These are phyloP conservation scores for Kingdonia uniflora DNA, from an alignment of 164 flowering plant genomes.

Conservation along the genomic window DNA sequence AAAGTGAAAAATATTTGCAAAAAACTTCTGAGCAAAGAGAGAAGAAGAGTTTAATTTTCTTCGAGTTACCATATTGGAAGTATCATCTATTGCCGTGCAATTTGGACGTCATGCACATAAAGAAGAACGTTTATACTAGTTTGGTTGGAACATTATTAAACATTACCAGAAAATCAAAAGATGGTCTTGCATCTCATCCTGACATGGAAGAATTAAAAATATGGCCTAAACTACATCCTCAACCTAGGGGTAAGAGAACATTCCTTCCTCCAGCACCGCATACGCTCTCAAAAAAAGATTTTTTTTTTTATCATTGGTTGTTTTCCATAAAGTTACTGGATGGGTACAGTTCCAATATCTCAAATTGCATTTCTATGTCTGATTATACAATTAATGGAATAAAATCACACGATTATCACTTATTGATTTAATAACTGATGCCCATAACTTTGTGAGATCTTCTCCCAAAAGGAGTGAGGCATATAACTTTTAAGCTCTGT, in stretches of 20 bases:
- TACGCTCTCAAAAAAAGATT: background rate
- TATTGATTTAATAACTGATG: background rate
- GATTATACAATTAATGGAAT: background rate
- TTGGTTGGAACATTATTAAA: background rate
- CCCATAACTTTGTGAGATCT: background rate
- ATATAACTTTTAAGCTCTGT: background rate
- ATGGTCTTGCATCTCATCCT: background rate
- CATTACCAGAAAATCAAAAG: background rate
- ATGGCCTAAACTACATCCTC: background rate
- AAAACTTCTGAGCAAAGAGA: background rate
- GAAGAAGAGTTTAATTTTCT: background rate
- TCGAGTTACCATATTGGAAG: background rate
- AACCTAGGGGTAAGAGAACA: background rate
- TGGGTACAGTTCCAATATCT: constrained; percentile 1
- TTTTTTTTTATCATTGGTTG: background rate
- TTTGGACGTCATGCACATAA: constrained; percentile 3
- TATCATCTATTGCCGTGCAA: background rate
- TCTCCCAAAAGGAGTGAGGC: background rate
- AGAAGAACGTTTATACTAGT: constrained; percentile 5
- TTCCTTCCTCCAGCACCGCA: background rate
- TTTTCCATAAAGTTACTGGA: background rate
- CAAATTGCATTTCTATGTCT: background rate
- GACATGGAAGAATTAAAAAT: background rate
- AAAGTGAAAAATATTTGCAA: background rate
- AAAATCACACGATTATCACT: constrained; percentile 3